A percentile compares a stretch with the other conserved stretches of the same genome.
Conservation (phyloP, 1,284 basidiomycete species). For the Microbotryum scabiosae region DNA sequence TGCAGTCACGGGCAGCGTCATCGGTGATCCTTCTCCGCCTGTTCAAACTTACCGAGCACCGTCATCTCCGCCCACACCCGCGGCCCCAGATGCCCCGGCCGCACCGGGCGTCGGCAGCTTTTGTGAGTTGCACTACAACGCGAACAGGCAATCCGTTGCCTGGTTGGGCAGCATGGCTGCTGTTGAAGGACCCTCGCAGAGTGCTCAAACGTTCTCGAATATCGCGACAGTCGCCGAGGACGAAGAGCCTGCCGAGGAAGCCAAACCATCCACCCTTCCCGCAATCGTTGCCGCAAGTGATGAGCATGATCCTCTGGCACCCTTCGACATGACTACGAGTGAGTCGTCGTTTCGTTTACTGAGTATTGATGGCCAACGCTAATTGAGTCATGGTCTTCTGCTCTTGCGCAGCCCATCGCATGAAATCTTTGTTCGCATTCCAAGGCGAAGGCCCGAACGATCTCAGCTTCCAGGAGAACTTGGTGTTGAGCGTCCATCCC, state of each 20-base stretch:
- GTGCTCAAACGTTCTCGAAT: conserved; percentile 1
- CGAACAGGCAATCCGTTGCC: conserved; percentile 72
- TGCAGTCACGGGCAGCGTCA: conserved; percentile 64
- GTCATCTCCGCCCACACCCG: background rate
- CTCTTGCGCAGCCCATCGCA: conserved; percentile 52
- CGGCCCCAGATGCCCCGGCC: background rate
- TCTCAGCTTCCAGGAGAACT: conserved; percentile 73
- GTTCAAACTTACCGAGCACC: conserved; percentile 52
- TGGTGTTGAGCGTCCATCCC: conserved; percentile 69
- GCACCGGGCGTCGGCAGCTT: background rate
- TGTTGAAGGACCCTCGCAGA: conserved; percentile 45
- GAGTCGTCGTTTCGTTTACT: conserved; percentile 30
- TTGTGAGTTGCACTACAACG: background rate
- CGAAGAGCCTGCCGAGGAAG: conserved; percentile 47
- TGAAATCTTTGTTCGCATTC: conserved; percentile 67
- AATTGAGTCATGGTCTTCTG: background rate
- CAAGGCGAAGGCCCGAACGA: conserved; percentile 78
- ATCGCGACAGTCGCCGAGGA: conserved; percentile 54
- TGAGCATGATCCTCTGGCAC: conserved; percentile 54
- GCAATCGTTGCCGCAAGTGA: conserved; percentile 41
- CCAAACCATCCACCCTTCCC: conserved; percentile 50
- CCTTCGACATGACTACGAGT: conserved; percentile 61
- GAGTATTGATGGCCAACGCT: background rate
- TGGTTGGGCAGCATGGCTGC: conserved; percentile 86
- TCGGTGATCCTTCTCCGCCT: conserved; percentile 62